Base-by-base conservation (phyloP, 441 rosid species). In the Gossypium lobatum region DNA sequence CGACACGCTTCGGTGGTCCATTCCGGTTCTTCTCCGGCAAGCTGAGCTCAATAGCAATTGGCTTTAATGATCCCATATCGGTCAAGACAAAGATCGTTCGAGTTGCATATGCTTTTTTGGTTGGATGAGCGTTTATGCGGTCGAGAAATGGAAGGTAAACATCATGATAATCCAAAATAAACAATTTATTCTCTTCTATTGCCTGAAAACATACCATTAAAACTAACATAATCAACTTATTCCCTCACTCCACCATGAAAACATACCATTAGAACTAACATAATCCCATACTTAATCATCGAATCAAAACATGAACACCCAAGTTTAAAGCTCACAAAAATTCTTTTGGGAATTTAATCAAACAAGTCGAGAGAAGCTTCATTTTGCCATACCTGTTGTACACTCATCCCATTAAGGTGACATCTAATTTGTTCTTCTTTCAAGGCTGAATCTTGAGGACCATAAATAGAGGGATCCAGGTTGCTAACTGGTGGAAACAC, bases 401-500 rank as follows among this genome's bases (percentile, higher is more conserved):
- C 59, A 2, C 74, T 55, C 65, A 67, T 31, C 10, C 79, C 79
- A 34, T 66, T 23, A 17, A 76, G 72, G 18, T 78, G 66, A 17
- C 26, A 4, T 13, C 21, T 9, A 16, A 73, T 70, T 52, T 69
- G 71, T 46, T 73, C 77, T 58, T 63, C 75, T 70, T 17, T 76
- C 17, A 75, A 52, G 9, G 71, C 77, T 11, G 77, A 66, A 28
- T 75, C 58, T 9, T 57, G 77, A 17, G 80, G 52, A 21, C 68
- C 72, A 45, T 76, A 78, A 16, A 34, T 73, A n/a, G 62, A 39
- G 0, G 83, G 73, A 70, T 80, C 78, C 42, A 80, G 60, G 55
- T 69, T 80, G 75, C 83, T 80, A 46, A 6, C 54, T 0, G 58
- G 53, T 37, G 83, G 83, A 37, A 76, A 80, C 57, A 63, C 78